Percentiles rank a stretch among this genome's conserved stretches.
Evolutionary conservation across 257 asterid genomes (phyloP).

Genomic region (Salvia miltiorrhiza): DNA sequence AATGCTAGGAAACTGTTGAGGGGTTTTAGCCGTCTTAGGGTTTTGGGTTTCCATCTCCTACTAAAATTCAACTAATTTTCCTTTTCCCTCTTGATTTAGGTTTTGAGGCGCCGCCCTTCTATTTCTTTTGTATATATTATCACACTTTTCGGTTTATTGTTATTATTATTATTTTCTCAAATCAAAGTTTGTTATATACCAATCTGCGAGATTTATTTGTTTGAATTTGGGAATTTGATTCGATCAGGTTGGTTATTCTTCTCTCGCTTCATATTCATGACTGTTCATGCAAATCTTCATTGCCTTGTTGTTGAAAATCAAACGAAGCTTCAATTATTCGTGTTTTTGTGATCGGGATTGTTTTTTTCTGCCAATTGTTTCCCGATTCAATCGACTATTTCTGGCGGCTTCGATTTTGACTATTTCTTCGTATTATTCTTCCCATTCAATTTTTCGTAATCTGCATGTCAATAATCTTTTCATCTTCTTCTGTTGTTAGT

Average conservation of each 20-base stretch:
- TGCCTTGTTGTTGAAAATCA: background rate
- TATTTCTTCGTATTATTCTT: background rate
- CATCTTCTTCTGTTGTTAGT: background rate
- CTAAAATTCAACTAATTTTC: constrained; percentile 10
- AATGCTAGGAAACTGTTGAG: constrained; percentile 9
- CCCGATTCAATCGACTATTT: constrained; percentile 3
- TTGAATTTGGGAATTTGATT: constrained; percentile 9
- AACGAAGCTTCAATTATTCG: background rate
- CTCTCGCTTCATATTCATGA: background rate
- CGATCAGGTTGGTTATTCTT: constrained; percentile 21
- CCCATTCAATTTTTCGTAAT: background rate
- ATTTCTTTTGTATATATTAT: background rate
- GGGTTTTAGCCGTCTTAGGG: constrained; percentile 40
- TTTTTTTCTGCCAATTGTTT: background rate
- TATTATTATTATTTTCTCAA: background rate
- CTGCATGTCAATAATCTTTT: constrained; percentile 11
- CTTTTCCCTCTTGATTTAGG: constrained; percentile 23
- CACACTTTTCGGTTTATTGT: background rate
- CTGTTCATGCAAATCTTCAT: background rate
- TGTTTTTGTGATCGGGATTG: background rate
- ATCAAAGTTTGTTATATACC: background rate
- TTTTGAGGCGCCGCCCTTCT: constrained; percentile 33
- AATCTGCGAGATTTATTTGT: background rate
- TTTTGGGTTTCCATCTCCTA: constrained; percentile 14
- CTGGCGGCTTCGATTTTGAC: background rate